Conservation (phyloP, 2,329 filamentous ascomycete genomes). For the Sporothrix variecibatus region DNA sequence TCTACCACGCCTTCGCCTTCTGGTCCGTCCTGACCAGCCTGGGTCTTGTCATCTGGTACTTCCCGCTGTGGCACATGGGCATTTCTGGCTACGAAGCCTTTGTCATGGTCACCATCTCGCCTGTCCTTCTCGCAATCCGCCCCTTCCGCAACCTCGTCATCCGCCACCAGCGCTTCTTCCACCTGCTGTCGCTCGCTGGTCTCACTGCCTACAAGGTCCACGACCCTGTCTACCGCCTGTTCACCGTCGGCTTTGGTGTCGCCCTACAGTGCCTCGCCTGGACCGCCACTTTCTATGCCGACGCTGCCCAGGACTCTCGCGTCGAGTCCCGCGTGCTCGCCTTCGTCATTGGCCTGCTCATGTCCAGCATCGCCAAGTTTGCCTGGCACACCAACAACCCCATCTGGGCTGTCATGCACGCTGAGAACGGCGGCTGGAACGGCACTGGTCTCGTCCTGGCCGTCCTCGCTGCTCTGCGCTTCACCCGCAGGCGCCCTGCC, state of each 20-base stretch:
- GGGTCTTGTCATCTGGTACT: conserved; percentile 92
- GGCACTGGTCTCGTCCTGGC: conserved; percentile 76
- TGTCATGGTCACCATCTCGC: conserved; percentile 81
- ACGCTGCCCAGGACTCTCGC: conserved; percentile 70
- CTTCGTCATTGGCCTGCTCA: conserved; percentile 77
- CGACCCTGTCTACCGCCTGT: conserved; percentile 73
- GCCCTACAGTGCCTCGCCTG: conserved; percentile 80
- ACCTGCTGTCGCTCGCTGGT: conserved; percentile 73
- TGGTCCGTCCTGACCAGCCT: conserved; percentile 93
- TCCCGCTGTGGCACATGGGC: conserved; percentile 98
- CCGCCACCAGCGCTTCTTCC: conserved; percentile 68
- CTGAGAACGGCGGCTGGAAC: conserved; percentile 89
- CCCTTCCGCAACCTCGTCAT: conserved; percentile 68
- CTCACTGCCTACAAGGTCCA: conserved; percentile 77
- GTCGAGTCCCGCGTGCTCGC: conserved; percentile 82
- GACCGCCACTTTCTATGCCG: conserved; percentile 78
- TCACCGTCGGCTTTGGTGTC: conserved; percentile 78
- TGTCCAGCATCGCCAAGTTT: conserved; percentile 88
- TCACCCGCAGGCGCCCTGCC: conserved; percentile 66
- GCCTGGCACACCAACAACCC: conserved; percentile 94
- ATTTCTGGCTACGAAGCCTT: conserved; percentile 94
- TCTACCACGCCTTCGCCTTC: conserved; percentile 94
- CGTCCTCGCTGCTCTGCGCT: conserved; percentile 71
- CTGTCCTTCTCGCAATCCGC: conserved; percentile 72
- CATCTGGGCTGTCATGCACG: conserved; percentile 92